Base-by-base conservation (phyloP, 192 early-diverging fungal species). In the Coemansia sp. region DNA sequence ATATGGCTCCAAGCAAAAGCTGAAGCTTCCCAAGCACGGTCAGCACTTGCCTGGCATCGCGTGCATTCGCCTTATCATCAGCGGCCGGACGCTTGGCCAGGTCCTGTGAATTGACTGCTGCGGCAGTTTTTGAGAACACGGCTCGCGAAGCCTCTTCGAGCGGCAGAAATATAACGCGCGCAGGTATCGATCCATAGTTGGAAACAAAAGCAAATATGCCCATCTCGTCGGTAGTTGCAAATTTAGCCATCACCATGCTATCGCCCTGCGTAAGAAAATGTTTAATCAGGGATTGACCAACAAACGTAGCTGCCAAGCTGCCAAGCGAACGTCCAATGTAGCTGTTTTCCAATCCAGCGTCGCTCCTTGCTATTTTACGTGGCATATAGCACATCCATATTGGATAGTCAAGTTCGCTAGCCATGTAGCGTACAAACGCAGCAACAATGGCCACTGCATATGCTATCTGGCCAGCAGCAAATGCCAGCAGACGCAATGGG, bases 241-340 rank as follows among this genome's bases (percentile, higher is more conserved):
- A 76, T 26, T 64, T 72, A 14, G 92, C 68, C 69, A 95, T 84
- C n/a, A 94, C 64, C 82, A 99, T 90, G 68, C 93, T 94, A 74
- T 99, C 97, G n/a, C 94, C 97, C 74, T 95, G 93, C 4, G 97
- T 97, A 27, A 99, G 68, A 11, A 96, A 52, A 67, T 97, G 92
- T 69, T 99, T 99, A n/a, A 97, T 77, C 14, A 94, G 55, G 0
- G 94, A 92, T 72, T 97, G 95, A 3, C 86, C 86, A 1, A 90
- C 88, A 68, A 97, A 89, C 3, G 87, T 88, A 32, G 82, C 73
- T 3, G 90, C 86, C 35, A 99, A 62, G n/a, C 83, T 71, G n/a
- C 87, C 67, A 23, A 90, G 71, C 13, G 78, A 55, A 10, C 59
- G 66, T 67, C 91, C 88, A 50, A 94, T 85, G 66, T 83, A 92